A percentile compares a stretch with the other conserved stretches of the same genome.
Conservation (phyloP, 2,329 filamentous ascomycete genomes). For the Trichophyton schoenleinii region DNA sequence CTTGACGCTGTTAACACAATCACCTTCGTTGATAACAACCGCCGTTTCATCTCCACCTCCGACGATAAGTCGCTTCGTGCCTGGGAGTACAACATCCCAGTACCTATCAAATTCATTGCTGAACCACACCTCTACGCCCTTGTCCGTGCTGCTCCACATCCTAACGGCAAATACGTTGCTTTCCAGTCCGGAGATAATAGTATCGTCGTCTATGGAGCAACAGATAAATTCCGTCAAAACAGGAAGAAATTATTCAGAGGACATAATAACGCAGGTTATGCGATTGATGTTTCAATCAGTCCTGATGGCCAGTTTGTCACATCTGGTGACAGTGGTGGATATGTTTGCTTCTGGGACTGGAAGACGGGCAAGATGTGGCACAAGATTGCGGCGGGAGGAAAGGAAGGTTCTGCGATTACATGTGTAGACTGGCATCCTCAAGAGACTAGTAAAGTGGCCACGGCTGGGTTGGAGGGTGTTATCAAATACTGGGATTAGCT, state of each 20-base stretch:
- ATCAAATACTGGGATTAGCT: slow-evolving; percentile 86
- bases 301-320: slow-evolving; percentile 87
- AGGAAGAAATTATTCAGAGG: slow-evolving; percentile 92
- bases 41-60: slow-evolving; percentile 93
- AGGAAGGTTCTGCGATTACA: slow-evolving; percentile 66
- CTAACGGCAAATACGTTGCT: slow-evolving; percentile 83
- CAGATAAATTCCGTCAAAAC: slow-evolving; percentile 93
- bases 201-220: slow-evolving; percentile 87
- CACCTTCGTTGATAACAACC: slow-evolving; percentile 85
- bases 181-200: slow-evolving; percentile 94
- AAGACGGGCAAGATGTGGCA: slow-evolving; percentile 99
- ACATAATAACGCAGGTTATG: slow-evolving; percentile 90
- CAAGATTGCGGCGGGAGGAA: slow-evolving; percentile 63
- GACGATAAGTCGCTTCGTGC: slow-evolving; percentile 93
- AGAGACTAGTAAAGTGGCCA: slow-evolving; percentile 86
- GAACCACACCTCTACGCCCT: slow-evolving; percentile 97
- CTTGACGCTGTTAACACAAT: slow-evolving; percentile 96
- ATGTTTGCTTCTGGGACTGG: slow-evolving; percentile 96
- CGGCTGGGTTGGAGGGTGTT: slow-evolving; percentile 75
- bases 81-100: slow-evolving; percentile 97
- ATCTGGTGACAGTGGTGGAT: slow-evolving; percentile 77
- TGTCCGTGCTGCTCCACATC: slow-evolving; percentile 72
- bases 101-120: slow-evolving; percentile 95
- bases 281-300: slow-evolving; percentile 75
- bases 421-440: slow-evolving; percentile 93